Evolutionary conservation across 2,329 filamentous ascomycete species (phyloP).

Genomic region (Colletotrichum sp.): DNA sequence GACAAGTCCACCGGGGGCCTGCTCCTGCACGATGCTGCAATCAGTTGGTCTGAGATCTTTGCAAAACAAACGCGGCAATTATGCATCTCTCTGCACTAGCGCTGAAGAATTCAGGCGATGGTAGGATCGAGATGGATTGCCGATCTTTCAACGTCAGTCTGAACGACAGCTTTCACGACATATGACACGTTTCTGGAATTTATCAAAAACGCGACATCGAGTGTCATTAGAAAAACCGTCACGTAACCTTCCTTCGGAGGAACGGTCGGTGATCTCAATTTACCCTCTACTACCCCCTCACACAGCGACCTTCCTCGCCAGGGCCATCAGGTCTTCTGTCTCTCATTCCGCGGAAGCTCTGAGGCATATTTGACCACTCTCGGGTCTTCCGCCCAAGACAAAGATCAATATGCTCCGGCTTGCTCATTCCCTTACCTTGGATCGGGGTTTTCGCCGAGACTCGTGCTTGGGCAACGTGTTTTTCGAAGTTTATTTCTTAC

Average conservation of each 20-base stretch:
- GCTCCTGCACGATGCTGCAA: constrained; percentile 13
- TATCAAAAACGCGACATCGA: neutral
- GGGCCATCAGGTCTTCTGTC: neutral
- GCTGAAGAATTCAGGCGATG: neutral
- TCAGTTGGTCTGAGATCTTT: neutral
- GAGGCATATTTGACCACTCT: neutral
- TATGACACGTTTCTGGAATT: neutral
- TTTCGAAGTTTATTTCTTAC: neutral
- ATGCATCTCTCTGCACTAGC: neutral
- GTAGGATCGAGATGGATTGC: neutral
- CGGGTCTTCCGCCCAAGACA: neutral
- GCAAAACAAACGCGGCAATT: neutral
- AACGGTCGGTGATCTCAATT: neutral
- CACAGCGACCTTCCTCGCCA: neutral
- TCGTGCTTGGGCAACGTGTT: neutral
- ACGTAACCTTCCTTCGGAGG: neutral
- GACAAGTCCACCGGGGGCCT: neutral
- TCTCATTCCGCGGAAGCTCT: neutral
- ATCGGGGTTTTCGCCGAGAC: neutral
- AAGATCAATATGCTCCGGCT: neutral
- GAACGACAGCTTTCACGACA: neutral
- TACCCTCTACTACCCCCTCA: neutral
- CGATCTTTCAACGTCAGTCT: neutral
- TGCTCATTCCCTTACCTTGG: neutral
- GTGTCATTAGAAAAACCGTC: neutral